Conservation (phyloP, 2,329 filamentous ascomycete genomes). For the Clarireedia paspali region DNA sequence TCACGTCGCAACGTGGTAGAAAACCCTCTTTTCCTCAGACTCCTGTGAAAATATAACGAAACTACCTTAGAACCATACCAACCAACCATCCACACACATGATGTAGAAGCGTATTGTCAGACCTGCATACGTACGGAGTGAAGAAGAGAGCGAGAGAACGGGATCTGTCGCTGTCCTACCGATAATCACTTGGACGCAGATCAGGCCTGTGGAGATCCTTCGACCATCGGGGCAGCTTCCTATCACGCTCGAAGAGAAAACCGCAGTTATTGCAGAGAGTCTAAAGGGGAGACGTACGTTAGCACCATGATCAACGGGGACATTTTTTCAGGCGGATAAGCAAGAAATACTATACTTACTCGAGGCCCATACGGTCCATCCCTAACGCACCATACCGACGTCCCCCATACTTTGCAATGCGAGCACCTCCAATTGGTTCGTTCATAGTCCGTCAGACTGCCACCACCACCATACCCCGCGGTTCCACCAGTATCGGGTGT, state of each 20-base stretch:
- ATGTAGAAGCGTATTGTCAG: neutral
- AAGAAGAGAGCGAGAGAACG: too few relatives aligned
- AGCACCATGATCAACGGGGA: slow-evolving; percentile 11
- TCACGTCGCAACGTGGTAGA: slow-evolving; percentile 13
- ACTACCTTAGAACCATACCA: neutral
- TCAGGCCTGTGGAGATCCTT: slow-evolving; percentile 53
- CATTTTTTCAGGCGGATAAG: neutral
- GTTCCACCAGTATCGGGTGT: slow-evolving; percentile 78
- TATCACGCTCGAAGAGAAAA: slow-evolving; percentile 79
- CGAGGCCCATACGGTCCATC: slow-evolving; percentile 81
- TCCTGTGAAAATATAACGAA: neutral
- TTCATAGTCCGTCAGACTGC: slow-evolving; percentile 67
- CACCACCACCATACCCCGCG: slow-evolving; percentile 49
- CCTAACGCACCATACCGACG: slow-evolving; percentile 87
- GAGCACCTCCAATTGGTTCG: slow-evolving; percentile 77
- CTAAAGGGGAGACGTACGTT: slow-evolving; percentile 28
- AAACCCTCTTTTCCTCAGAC: slow-evolving; percentile 5
- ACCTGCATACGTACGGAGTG: neutral
- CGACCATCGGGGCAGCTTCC: slow-evolving; percentile 71
- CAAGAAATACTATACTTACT: slow-evolving; percentile 50
- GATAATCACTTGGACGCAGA: slow-evolving; percentile 25
- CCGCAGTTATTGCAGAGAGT: slow-evolving; percentile 92
- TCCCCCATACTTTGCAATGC: slow-evolving; percentile 83
- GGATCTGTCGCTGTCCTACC: slow-evolving; percentile 10
- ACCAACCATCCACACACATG: too few relatives aligned